Evolutionary conservation across 305 asterid species (phyloP), one percentile per base, ranked within the genome.

Genomic region (Ilex paraguariensis): DNA sequence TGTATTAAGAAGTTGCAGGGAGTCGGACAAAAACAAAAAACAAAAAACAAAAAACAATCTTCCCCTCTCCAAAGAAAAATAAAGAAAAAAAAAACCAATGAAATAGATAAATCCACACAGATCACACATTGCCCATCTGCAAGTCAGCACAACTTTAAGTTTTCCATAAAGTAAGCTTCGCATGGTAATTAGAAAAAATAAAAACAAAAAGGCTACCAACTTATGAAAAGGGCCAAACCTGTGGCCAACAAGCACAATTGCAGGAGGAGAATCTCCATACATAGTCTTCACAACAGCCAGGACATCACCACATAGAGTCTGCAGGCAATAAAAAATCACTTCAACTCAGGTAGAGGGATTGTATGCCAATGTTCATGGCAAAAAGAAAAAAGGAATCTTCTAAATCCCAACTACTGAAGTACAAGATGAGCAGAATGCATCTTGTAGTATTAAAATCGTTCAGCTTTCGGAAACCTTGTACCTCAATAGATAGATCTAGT

Each of bases 201-300:
- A 5, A 36, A 36, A 36, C 42, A 8, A 36, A 8, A 4, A 36
- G 42, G 42, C 42, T 36, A 36, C 42, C 4, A 36, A 36, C 42
- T 36, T 36, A 65, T 49, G 52, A 77, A 63, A 70, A 74, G 52
- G 62, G 68, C 17, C 63, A 51, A 66, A 93, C 98, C 96, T 93
- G 90, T 93, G 98, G 64, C 97, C 98, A 75, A 90, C 77, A 72
- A 93, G 80, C 84, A 90, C 92, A 77, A 93, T 76, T 56, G 98
- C 96, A 63, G 98, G 96, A 71, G 89, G 90, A 67, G 96, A 81
- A 80, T 90, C 87, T 65, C 92, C 92, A 66, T 81, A 93, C 87
- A 90, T 81, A 54, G 87, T 73, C 86, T 86, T 90, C 78, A 90
- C 55, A 57, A 93, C 88, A 74, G 94, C 89, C 69, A 93, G 70